Conservation (phyloP, 805 yeast genomes). For the Metschnikowia anglica region DNA sequence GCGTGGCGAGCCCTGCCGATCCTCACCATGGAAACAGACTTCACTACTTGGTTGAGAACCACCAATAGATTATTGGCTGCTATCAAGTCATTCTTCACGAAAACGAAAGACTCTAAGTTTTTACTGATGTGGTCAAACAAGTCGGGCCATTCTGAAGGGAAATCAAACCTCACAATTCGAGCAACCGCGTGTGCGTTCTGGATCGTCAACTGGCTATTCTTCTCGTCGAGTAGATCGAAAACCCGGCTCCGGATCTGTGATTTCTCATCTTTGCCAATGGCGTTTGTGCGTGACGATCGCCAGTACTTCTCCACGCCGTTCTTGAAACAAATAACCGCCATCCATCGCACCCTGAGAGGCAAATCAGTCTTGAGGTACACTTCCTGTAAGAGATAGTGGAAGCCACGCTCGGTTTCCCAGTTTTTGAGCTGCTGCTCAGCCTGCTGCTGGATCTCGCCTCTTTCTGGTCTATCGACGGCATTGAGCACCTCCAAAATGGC, state of each 20-base stretch:
- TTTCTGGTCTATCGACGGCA: constrained; percentile 39
- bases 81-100: constrained; percentile 42
- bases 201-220: constrained; percentile 68
- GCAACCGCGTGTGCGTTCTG: constrained; percentile 87
- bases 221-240: constrained; percentile 62
- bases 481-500: constrained; percentile 31
- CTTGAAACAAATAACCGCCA: constrained; percentile 83
- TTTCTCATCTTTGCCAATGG: constrained; percentile 65
- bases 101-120: constrained; percentile 44
- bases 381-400: constrained; percentile 54
- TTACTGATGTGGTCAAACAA: constrained; percentile 64
- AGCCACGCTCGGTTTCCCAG: constrained; percentile 70
- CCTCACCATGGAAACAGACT: constrained; percentile 68
- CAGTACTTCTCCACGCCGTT: constrained; percentile 85
- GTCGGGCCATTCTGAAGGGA: constrained; percentile 83
- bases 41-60: constrained; percentile 75
- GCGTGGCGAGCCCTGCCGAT: constrained; percentile 82
- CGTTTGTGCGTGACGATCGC: constrained; percentile 63
- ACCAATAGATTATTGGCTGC: constrained; percentile 61
- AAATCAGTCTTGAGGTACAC: constrained; percentile 57
- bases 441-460: constrained; percentile 51
- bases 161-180: constrained; percentile 76
- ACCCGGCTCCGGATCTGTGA: constrained; percentile 54
- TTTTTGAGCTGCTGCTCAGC: constrained; percentile 69
- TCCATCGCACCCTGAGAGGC: constrained; percentile 74